These are phyloP conservation scores for Lunasporangiospora selenospora DNA, from an alignment of 192 early-diverging fungal genomes.

Conservation along the genomic window DNA sequence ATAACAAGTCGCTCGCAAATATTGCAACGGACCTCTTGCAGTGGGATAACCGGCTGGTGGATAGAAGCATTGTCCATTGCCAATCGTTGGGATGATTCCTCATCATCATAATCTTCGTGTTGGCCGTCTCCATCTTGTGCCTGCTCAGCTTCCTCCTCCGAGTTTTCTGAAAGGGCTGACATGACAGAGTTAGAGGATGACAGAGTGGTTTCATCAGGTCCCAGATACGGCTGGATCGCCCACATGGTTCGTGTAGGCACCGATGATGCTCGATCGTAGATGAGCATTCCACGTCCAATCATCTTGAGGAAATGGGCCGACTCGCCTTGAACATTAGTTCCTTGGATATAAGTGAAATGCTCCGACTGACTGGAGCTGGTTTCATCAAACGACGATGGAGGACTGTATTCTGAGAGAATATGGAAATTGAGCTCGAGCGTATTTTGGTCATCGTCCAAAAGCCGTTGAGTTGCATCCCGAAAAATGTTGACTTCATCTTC, in stretches of 20 bases:
- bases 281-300: slow-evolving; percentile 88
- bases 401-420: slow-evolving; percentile 33
- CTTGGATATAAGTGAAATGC: slow-evolving; percentile 51
- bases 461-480: slow-evolving; percentile 57
- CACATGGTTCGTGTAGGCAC: slow-evolving; percentile 76
- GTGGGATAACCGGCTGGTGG: slow-evolving; percentile 25
- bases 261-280: slow-evolving; percentile 71
- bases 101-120: neutral
- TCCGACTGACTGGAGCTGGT: slow-evolving; percentile 48
- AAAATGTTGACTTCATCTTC: slow-evolving; percentile 69
- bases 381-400: slow-evolving; percentile 39
- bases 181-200: slow-evolving; percentile 22
- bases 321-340: slow-evolving; percentile 7
- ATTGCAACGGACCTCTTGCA: slow-evolving; percentile 70
- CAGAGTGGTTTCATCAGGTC: slow-evolving; percentile 17
- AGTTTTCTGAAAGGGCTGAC: slow-evolving; percentile 32
- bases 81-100: slow-evolving; percentile 4
- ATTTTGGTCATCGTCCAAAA: slow-evolving; percentile 61
- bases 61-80: slow-evolving; percentile 12
- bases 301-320: slow-evolving; percentile 62
- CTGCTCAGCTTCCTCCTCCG: slow-evolving; percentile 12
- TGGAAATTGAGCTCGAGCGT: slow-evolving; percentile 74
- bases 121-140: slow-evolving; percentile 2
- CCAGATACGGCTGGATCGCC: slow-evolving; percentile 69
- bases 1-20: slow-evolving; percentile 81